phyloP scores from a whole-genome alignment of 1,284 basidiomycete species.

The Puccinia triticina region DNA sequence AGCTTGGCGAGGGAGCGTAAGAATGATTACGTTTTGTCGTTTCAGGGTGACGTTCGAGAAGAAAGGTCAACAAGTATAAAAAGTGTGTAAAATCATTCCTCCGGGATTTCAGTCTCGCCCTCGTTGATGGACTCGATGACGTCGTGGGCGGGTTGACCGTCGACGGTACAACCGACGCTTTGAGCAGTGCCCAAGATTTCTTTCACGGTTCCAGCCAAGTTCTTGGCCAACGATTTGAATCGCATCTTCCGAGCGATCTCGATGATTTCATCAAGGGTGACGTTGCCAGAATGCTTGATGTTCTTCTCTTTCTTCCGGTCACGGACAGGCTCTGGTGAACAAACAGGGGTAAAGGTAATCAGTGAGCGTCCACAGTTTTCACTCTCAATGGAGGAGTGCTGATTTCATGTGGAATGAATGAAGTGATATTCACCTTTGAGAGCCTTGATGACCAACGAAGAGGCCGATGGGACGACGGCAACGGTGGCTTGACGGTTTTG shows the following conservation, averaged over 20 bases:
- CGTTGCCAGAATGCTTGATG: conserved; percentile 96
- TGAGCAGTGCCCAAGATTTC: conserved; percentile 69
- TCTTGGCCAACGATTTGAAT: conserved; percentile 91
- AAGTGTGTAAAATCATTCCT: conserved; percentile 69
- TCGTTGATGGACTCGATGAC: conserved; percentile 94
- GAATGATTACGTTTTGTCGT: neutral
- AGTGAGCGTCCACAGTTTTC: too few species aligned
- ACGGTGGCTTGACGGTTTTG: conserved; percentile 99
- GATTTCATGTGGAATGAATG: neutral
- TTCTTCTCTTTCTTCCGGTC: conserved; percentile 99
- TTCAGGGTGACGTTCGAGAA: neutral
- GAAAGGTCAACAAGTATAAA: neutral
- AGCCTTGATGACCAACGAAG: conserved; percentile 95
- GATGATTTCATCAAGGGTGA: conserved; percentile 90
- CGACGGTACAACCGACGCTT: conserved; percentile 90
- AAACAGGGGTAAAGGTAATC: neutral
- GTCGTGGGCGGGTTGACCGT: conserved; percentile 90
- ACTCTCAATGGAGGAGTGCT: conserved; percentile 10
- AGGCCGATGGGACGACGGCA: conserved; percentile 95
- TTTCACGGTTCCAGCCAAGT: conserved; percentile 85
- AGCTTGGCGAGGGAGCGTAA: too few species aligned
- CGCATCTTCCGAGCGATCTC: conserved; percentile 96
- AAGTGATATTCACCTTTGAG: conserved; percentile 75
- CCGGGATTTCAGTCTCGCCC: conserved; percentile 91
- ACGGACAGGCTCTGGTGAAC: conserved; percentile 83